Percentiles rank a stretch among this genome's conserved stretches.
Conservation (phyloP, 805 yeast genomes). For the Saccharomyces jurei region DNA sequence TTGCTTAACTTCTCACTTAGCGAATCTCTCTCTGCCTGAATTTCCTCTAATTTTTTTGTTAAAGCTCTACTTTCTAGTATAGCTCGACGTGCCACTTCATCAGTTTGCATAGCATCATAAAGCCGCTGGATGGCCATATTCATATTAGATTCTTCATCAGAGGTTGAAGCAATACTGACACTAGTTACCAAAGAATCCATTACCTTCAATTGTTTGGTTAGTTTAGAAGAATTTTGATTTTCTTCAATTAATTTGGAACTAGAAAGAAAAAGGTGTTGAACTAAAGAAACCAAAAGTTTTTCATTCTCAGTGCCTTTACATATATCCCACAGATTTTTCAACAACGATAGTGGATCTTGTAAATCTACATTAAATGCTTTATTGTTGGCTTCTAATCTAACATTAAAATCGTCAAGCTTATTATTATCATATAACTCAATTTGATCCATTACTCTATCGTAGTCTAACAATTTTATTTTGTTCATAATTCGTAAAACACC, state of each 20-base stretch:
- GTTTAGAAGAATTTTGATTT: conserved; percentile 21
- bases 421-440: conserved; percentile 52
- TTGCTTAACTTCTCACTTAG: conserved; percentile 57
- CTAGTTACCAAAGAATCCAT: conserved; percentile 67
- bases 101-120: conserved; percentile 71
- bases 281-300: conserved; percentile 39
- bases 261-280: conserved; percentile 29
- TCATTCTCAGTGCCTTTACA: conserved; percentile 54
- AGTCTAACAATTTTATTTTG: conserved; percentile 47
- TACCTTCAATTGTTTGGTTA: conserved; percentile 37
- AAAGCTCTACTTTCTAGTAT: conserved; percentile 50
- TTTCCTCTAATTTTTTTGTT: conserved; percentile 41
- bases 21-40: conserved; percentile 49
- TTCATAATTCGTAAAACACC: conserved; percentile 29
- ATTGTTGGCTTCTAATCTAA: conserved; percentile 18
- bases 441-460: conserved; percentile 58
- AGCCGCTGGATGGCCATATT: conserved; percentile 76
- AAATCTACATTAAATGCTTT: conserved; percentile 35
- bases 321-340: conserved; percentile 40
- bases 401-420: conserved; percentile 30
- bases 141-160: conserved; percentile 54
- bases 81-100: conserved; percentile 80
- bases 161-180: conserved; percentile 45
- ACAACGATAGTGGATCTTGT: conserved; percentile 58
- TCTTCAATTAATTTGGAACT: conserved; percentile 21